phyloP scores from a whole-genome alignment of 805 yeast genomes.

The Lachancea sp. region DNA sequence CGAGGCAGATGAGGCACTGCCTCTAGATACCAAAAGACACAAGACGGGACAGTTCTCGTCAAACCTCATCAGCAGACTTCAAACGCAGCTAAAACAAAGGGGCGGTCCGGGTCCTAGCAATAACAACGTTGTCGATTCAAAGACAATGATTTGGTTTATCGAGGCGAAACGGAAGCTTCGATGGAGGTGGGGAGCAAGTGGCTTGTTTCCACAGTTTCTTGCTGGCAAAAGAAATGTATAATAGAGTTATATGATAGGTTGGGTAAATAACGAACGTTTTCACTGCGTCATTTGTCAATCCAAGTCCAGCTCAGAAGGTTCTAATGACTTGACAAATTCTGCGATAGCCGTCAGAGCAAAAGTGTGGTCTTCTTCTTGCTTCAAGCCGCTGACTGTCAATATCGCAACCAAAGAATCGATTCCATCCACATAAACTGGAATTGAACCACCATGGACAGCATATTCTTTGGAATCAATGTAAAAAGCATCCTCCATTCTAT shows the following conservation, averaged over 20 bases:
- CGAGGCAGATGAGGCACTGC: constrained; percentile 7
- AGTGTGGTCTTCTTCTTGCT: constrained; percentile 49
- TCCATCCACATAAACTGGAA: constrained; percentile 39
- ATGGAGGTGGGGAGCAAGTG: constrained; percentile 48
- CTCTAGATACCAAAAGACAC: constrained; percentile 5
- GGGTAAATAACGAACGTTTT: not conserved
- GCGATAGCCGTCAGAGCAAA: constrained; percentile 32
- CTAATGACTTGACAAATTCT: constrained; percentile 13
- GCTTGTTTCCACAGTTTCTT: constrained; percentile 37
- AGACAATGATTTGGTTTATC: constrained; percentile 29
- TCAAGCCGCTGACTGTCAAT: constrained; percentile 50
- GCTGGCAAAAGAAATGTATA: constrained; percentile 7
- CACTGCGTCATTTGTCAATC: constrained; percentile 7
- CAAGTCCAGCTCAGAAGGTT: constrained; percentile 14
- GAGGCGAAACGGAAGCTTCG: constrained; percentile 38
- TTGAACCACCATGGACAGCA: constrained; percentile 52
- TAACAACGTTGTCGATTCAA: constrained; percentile 14
- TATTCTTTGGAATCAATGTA: constrained; percentile 39
- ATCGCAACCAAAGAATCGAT: constrained; percentile 39
- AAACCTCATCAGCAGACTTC: constrained; percentile 29
- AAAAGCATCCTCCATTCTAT: constrained; percentile 35
- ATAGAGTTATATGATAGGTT: not conserved
- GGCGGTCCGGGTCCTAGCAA: not conserved
- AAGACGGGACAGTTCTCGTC: constrained; percentile 26
- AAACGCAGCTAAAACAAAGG: constrained; percentile 23